Conservation (phyloP, 2,329 filamentous ascomycete genomes). For the Hirsutella thompsonii region DNA sequence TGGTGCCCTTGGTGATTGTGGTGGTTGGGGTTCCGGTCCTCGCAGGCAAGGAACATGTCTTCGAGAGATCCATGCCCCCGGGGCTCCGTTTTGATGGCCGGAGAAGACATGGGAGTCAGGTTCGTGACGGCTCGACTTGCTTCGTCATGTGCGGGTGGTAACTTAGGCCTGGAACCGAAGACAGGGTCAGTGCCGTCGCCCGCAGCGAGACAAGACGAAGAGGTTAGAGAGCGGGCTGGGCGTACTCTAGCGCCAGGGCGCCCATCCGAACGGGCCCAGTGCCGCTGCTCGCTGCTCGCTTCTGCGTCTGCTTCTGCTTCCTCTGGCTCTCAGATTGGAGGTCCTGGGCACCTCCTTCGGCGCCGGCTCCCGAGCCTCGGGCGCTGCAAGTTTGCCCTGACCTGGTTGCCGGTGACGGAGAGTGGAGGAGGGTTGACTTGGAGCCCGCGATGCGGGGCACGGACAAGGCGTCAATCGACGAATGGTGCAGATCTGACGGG, state of each 20-base stretch:
- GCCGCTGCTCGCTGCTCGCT: not conserved
- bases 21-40: conserved; percentile 9
- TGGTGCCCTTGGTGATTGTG: conserved; percentile 6
- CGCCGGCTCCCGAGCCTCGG: conserved; percentile 1
- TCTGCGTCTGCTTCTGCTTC: no score
- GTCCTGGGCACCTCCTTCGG: conserved; percentile 4
- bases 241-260: conserved; percentile 6
- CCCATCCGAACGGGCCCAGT: conserved; percentile 7
- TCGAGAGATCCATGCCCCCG: conserved; percentile 6
- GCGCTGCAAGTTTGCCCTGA: conserved; percentile 1
- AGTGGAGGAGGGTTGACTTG: not conserved
- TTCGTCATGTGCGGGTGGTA: conserved; percentile 4
- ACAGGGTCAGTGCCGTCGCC: conserved; percentile 4
- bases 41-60: conserved; percentile 13
- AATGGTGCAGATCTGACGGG: not conserved
- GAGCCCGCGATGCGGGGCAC: conserved; percentile 2
- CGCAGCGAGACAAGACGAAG: not conserved
- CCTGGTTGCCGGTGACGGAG: conserved; percentile 3
- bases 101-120: conserved; percentile 10
- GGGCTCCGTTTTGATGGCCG: conserved; percentile 8
- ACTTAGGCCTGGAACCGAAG: conserved; percentile 5
- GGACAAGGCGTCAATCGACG: not conserved
- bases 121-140: conserved; percentile 4
- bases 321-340: not conserved
- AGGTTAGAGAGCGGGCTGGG: not conserved